phyloP scores from a whole-genome alignment of 176 grass and related monocot species.

The Canna indica region DNA sequence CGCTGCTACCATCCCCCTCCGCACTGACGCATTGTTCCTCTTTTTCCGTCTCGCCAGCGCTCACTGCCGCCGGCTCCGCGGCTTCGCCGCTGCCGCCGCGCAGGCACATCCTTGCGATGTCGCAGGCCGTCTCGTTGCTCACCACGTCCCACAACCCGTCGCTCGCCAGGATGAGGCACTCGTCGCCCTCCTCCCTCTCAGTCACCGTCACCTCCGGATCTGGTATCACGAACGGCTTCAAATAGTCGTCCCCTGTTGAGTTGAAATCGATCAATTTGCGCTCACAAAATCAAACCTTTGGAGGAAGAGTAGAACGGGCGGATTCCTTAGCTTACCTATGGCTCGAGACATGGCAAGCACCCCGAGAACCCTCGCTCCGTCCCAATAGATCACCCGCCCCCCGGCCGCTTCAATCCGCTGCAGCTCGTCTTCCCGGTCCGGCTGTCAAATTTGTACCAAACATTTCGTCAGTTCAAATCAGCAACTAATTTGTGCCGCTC shows the following conservation, averaged over 20 bases:
- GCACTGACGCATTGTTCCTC: slow-evolving; percentile 18
- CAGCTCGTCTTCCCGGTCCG: slow-evolving; percentile 84
- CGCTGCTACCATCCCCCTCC: slow-evolving; percentile 32
- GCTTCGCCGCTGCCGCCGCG: slow-evolving; percentile 28
- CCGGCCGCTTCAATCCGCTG: slow-evolving; percentile 71
- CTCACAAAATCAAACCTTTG: background rate
- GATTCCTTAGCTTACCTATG: slow-evolving; percentile 47
- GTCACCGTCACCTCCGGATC: slow-evolving; percentile 84
- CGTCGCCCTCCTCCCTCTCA: slow-evolving; percentile 57
- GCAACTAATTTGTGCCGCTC: background rate
- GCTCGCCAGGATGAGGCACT: slow-evolving; percentile 87
- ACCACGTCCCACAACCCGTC: slow-evolving; percentile 97
- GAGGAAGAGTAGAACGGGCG: background rate
- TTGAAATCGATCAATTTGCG: background rate
- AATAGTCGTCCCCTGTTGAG: slow-evolving; percentile 54
- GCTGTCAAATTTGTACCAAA: slow-evolving; percentile 26
- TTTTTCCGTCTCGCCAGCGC: slow-evolving; percentile 25
- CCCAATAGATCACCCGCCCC: slow-evolving; percentile 92
- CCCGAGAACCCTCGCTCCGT: slow-evolving; percentile 69
- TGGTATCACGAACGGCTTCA: slow-evolving; percentile 74
- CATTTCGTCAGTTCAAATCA: background rate
- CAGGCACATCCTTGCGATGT: slow-evolving; percentile 66
- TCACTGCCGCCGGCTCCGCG: background rate
- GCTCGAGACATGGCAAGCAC: slow-evolving; percentile 93
- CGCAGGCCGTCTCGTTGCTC: slow-evolving; percentile 80